These are phyloP conservation scores for Kwoniella newhampshirensis DNA, from an alignment of 768 basidiomycete species.

Conservation along the genomic window DNA sequence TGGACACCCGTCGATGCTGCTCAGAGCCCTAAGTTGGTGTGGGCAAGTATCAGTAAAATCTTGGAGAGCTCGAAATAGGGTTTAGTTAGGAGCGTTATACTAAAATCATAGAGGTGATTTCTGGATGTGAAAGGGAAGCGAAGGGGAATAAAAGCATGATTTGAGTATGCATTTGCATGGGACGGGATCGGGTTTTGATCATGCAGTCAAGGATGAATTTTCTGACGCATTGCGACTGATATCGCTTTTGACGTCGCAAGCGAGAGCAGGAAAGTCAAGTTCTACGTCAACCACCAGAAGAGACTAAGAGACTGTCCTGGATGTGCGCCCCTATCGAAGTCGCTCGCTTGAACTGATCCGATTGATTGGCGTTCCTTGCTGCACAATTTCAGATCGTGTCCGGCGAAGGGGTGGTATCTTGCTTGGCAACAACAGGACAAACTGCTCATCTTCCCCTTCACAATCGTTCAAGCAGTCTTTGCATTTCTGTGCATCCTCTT, in stretches of 20 bases:
- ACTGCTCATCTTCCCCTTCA: too few species aligned
- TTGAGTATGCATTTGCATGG: background rate
- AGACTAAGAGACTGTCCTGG: conserved; percentile 6
- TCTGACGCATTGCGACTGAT: background rate
- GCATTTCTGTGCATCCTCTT: conserved; percentile 9
- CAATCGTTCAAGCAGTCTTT: background rate
- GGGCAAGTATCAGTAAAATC: conserved; percentile 57
- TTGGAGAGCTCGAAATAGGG: conserved; percentile 32
- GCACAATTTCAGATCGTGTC: too few species aligned
- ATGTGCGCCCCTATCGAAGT: conserved; percentile 1
- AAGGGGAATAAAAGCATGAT: too few species aligned
- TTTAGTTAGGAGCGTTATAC: background rate
- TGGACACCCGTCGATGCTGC: conserved; percentile 92
- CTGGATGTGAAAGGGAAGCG: background rate
- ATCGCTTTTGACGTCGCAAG: background rate
- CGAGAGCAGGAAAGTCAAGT: background rate
- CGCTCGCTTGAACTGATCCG: background rate
- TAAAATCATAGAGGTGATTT: background rate
- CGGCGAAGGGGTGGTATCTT: background rate
- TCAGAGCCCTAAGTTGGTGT: conserved; percentile 86
- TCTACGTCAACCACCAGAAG: conserved; percentile 1
- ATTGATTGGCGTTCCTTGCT: too few species aligned
- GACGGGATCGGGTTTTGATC: background rate
- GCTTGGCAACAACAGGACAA: too few species aligned
- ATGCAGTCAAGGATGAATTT: background rate